Evolutionary conservation across 768 basidiomycete genomes (phyloP).

Genomic region (Xerocomus spinulosus): DNA sequence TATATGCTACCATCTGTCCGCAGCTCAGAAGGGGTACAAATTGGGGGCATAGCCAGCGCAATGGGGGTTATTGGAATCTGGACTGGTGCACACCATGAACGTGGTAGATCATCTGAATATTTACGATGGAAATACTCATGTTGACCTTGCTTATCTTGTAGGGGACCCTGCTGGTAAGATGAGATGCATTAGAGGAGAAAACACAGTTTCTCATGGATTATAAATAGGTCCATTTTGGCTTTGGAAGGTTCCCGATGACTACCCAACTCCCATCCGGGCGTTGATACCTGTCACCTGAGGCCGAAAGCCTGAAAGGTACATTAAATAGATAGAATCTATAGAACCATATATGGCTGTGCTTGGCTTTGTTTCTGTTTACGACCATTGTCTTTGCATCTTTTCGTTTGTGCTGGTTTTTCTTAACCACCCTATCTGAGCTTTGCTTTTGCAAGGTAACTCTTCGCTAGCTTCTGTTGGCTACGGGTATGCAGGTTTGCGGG

Average conservation of each 20-base stretch:
- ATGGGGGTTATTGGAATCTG: slow-evolving; percentile 65
- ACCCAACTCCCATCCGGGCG: slow-evolving; percentile 9
- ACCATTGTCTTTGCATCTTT: too few species aligned
- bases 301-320: too few species aligned
- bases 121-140: neutral
- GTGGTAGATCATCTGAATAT: slow-evolving; percentile 32
- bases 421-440: slow-evolving; percentile 26
- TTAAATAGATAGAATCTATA: too few species aligned
- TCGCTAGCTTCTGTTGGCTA: slow-evolving; percentile 36
- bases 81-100: slow-evolving; percentile 58
- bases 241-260: slow-evolving; percentile 50
- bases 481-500: slow-evolving; percentile 51
- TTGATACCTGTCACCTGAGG: too few species aligned
- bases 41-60: slow-evolving; percentile 62
- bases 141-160: slow-evolving; percentile 15
- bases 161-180: slow-evolving; percentile 63
- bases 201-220: neutral
- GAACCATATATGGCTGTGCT: too few species aligned
- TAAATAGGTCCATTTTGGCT: slow-evolving; percentile 66
- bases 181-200: neutral
- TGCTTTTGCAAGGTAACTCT: slow-evolving; percentile 51
- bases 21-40: slow-evolving; percentile 64
- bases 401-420: neutral
- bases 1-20: neutral
- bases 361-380: too few species aligned